Evolutionary conservation across 225 moss, liverwort and hornwort genomes (phyloP), one percentile per base, ranked within the genome.

Genomic region (Pleurozium schreberi): DNA sequence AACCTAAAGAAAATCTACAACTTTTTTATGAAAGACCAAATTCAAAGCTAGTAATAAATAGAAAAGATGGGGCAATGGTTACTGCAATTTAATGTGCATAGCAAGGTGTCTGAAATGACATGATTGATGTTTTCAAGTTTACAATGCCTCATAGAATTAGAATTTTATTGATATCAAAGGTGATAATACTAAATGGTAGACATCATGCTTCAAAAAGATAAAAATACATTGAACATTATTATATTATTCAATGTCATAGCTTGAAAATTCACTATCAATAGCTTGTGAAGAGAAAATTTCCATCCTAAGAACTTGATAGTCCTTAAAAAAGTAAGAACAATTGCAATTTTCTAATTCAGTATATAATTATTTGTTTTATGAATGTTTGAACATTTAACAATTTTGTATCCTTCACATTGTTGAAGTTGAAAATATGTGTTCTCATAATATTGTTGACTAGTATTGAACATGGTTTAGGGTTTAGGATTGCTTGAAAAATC

Each of bases 291-390:
- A 31, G 1, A 43, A 20, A 60, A 60, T 43, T 20, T 42, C 0
- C 0, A 0, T 8, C 9, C 0, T 18, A 42, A 30, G 7, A 42
- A 42, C 13, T 80, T 80, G 0, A 27, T 18, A 11, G 12, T 28
- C 28, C 0, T 58, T 13, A 5, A 4, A 0, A 60, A 80, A 59
- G 1, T 31, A 80, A 31, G 3, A 6, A 31, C 0, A 60, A 19
- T 18, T 3, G 20, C 21, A 9, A 5, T 43, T 60, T 60, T 30
- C 27, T 2, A 13, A 20, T 30, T n/a, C 10, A 79, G 4, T 25
- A 16, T 55, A 25, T 25, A 3, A 9, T 25, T 25, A 3, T 40
- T 0, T 28, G 0, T 40, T 28, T 59, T 13, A 28, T 20, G 2
- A 80, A 31, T 1, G 20, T 80, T 60, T 13, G 17, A 58, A 31